Base-by-base conservation (phyloP, 352 stramenopile genomes). In the Phytophthora ramorum region DNA sequence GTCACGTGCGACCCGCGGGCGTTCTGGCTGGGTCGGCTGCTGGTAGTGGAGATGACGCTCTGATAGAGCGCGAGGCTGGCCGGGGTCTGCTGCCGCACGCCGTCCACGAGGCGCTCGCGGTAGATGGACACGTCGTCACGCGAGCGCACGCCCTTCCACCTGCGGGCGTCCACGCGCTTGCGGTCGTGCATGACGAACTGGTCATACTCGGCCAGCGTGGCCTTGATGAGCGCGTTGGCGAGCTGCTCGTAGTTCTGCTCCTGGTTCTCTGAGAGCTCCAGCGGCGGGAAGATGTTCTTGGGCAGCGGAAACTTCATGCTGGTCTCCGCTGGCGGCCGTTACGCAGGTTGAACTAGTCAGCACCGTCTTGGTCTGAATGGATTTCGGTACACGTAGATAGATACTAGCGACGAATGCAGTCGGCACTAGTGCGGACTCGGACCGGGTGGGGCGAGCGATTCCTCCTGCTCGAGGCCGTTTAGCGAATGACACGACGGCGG, bases 261-360 rank as follows among this genome's bases (percentile, higher is more conserved):
- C 53, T 87, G 69, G 12, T 63, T 60, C 3, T 63, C 60, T 0
- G 69, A 69, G 6, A 90, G 73, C 64, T 82, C 71, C 14, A 88
- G 47, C 20, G 72, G 70, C 22, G 75, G 57, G 51, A 88, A 87
- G 35, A 80, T 35, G 35, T 75, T 84, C 58, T 80, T 79, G 37
- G 76, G 65, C 44, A 86, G 16, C 52, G 76, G 76, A 54, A 83
- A 85, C 76, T 83, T 87, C 78, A 87, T 89, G 17, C 5, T 49
- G 46, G 22, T 20, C 41, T 26, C 7, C 16, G 26, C 28, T 30
- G 16, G 14, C 34, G 44, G 3, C 55, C 38, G 48, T 66, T 52
- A 28, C 63, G 57, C 17, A 26, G n/a, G 51, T 43, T 59, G 41
- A 60, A 70, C 43, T 57, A 75, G 56, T 58, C 48, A 53, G 41